Conservation (phyloP, 78 protist species). For the Mastigamoeba balamuthi region DNA sequence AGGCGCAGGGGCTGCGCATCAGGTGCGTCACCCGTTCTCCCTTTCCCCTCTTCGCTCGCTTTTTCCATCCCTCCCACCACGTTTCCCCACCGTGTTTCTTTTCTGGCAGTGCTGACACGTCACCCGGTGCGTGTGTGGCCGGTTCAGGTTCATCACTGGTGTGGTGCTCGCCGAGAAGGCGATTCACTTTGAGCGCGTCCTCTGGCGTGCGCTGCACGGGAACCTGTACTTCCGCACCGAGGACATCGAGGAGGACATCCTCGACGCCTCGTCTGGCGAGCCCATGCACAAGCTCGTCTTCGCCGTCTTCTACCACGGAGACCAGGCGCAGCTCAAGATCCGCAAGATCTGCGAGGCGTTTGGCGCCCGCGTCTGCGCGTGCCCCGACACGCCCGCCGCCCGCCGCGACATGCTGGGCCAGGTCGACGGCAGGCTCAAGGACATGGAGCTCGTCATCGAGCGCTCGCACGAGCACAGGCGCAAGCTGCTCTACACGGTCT, state of each 20-base stretch:
- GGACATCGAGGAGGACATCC: constrained; percentile 31
- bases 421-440: constrained; percentile 34
- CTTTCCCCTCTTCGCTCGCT: too few relatives aligned
- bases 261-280: constrained; percentile 20
- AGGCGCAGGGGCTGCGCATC: too few relatives aligned
- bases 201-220: constrained; percentile 83
- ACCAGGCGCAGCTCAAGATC: constrained; percentile 46
- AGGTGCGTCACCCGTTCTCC: too few relatives aligned
- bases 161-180: constrained; percentile 30
- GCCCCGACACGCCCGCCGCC: constrained; percentile 59
- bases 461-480: constrained; percentile 43
- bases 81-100: too few relatives aligned
- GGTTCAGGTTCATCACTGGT: constrained; percentile 61
- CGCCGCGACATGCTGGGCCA: constrained; percentile 32
- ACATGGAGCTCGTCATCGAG: constrained; percentile 27
- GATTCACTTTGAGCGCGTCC: constrained; percentile 58
- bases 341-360: constrained; percentile 67
- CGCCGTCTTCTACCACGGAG: constrained; percentile 76
- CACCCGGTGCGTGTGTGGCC: too few relatives aligned
- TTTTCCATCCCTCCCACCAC: too few relatives aligned
- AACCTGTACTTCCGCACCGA: constrained; percentile 63
- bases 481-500: constrained; percentile 20
- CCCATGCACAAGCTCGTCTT: constrained; percentile 43
- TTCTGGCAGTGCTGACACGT: too few relatives aligned
- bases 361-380: constrained; percentile 66